Conservation (phyloP, 805 yeast genomes). For the Wickerhamomyces hampshirensis region DNA sequence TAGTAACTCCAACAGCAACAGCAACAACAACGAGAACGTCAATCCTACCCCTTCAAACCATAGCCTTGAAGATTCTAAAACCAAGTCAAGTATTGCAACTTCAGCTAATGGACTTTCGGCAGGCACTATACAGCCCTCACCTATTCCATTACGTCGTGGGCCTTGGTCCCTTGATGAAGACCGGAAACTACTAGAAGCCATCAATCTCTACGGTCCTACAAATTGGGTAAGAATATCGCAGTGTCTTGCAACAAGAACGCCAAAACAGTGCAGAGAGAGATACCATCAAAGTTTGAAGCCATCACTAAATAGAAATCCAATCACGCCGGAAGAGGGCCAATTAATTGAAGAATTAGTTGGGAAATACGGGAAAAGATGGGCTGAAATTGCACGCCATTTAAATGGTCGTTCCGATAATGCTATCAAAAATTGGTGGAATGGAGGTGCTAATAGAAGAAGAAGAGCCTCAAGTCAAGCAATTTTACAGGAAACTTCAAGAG, state of each 20-base stretch:
- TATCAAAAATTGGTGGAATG: conserved; percentile 95
- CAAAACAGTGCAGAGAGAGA: conserved; percentile 88
- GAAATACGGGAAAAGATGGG: conserved; percentile 87
- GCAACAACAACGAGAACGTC: conserved; percentile 5
- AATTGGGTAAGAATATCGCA: conserved; percentile 88
- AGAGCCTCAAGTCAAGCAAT: conserved; percentile 37
- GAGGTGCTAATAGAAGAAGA: conserved; percentile 82
- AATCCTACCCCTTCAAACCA: background rate
- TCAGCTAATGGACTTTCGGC: conserved; percentile 3
- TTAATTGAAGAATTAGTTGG: conserved; percentile 75
- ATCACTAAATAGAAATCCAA: conserved; percentile 73
- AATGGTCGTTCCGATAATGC: conserved; percentile 89
- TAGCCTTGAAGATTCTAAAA: conserved; percentile 3
- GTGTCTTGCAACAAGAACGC: conserved; percentile 69
- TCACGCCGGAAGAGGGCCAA: conserved; percentile 78
- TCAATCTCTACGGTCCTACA: conserved; percentile 67
- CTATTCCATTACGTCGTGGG: conserved; percentile 47
- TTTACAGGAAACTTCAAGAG: conserved; percentile 8
- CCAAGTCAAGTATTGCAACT: conserved; percentile 6
- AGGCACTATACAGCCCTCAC: conserved; percentile 2
- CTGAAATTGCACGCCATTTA: conserved; percentile 83
- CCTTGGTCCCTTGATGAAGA: conserved; percentile 93
- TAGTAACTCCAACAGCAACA: conserved; percentile 2
- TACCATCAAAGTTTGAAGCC: conserved; percentile 92
- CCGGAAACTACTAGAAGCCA: conserved; percentile 61